Base-by-base conservation (phyloP, 306 rosid species). In the Fragaria ananassa region DNA sequence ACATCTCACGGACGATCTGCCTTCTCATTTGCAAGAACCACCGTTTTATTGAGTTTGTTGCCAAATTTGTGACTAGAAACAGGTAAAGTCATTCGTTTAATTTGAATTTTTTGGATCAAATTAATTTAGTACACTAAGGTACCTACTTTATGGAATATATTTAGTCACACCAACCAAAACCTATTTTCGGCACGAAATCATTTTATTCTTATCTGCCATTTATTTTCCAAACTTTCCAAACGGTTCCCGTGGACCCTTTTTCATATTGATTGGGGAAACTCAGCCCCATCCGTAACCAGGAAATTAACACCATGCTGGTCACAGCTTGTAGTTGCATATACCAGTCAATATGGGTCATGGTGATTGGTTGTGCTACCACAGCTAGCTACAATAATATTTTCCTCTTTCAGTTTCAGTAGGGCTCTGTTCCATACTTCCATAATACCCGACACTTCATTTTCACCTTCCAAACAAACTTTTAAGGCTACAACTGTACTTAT, bases 1-100 rank as follows among this genome's bases (percentile, higher is more conserved):
- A 96, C 68, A 96, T 96, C 60, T 84, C 93, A 12, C 35, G 99
- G 58, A 79, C 96, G 5, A 79, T 91, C 75, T 96, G 99, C 82
- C 85, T 96, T 39, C 79, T 96, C 46, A 88, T 96, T 14, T 92
- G 97, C 89, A 96, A 89, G 86, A 92, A 96, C 81, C 99, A 96
- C 76, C 96, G 98, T 7, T 23, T 89, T 6, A 84, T 96, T 86
- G 91, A 92, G 76, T 96, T 88, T 85, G 87, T 92, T 53, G 68
- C 95, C 88, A 91, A 85, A 86, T 84, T 92, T 49, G 2, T 96
- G 77, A 87, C 98, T 10, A 79, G 94, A 85, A 92, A 96, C 89
- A 96, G 96, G 99, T 96, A 66, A 81, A 8, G 25, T 65, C 34
- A 37, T 35, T 62, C 31, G 31, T 29, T 29, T 29, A 29, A 62